Conservation (phyloP, 768 basidiomycete species). For the Arthromyces matolae region DNA sequence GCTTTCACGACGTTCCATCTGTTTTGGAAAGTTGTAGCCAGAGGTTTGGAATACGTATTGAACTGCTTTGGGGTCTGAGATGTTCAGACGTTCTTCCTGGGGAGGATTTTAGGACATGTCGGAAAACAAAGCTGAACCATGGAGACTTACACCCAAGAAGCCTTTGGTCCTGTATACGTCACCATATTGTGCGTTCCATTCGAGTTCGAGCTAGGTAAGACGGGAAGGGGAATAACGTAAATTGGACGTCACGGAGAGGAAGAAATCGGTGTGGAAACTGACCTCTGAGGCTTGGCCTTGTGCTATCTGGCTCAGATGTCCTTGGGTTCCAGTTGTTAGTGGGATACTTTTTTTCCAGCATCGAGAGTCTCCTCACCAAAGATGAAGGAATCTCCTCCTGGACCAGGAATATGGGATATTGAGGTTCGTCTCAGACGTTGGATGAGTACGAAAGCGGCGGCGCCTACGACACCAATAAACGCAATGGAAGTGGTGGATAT, state of each 20-base stretch:
- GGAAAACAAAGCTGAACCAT: not conserved
- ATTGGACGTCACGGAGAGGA: too few relatives aligned
- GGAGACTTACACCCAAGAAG: constrained; percentile 31
- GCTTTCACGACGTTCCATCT: constrained; percentile 31
- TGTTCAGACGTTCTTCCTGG: constrained; percentile 41
- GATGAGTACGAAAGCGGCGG: constrained; percentile 25
- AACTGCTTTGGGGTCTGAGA: constrained; percentile 48
- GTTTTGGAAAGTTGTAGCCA: constrained; percentile 41
- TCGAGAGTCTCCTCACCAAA: constrained; percentile 26
- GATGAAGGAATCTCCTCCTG: constrained; percentile 34
- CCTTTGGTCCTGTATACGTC: constrained; percentile 36
- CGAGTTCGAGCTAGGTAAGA: constrained; percentile 33
- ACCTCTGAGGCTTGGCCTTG: constrained; percentile 34
- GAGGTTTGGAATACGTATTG: constrained; percentile 42
- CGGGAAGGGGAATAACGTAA: not conserved
- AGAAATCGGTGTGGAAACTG: not conserved
- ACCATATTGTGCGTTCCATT: constrained; percentile 42
- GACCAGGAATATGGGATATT: constrained; percentile 32
- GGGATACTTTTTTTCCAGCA: not conserved
- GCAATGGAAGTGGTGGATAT: constrained; percentile 7
- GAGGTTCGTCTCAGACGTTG: constrained; percentile 28
- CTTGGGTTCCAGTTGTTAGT: constrained; percentile 7
- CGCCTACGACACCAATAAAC: constrained; percentile 7
- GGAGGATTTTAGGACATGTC: not conserved
- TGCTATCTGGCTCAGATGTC: constrained; percentile 28